Evolutionary conservation across 2,329 filamentous ascomycete genomes (phyloP).

Genomic region (Xylariaceae sp.): DNA sequence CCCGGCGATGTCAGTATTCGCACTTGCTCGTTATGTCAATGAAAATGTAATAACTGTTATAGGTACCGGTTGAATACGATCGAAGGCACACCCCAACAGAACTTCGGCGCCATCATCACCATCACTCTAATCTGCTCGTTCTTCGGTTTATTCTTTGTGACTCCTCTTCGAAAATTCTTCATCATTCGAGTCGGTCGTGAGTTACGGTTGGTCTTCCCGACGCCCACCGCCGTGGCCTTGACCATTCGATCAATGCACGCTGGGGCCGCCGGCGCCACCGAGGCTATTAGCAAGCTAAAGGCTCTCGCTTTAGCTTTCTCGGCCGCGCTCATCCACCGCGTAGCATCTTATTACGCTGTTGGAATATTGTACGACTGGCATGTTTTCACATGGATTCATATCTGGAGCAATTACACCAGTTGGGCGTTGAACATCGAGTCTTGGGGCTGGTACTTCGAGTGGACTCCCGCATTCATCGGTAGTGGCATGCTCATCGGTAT

Average conservation of each 20-base stretch:
- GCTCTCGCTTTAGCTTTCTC: conserved; percentile 47
- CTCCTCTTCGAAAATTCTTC: conserved; percentile 64
- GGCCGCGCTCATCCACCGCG: conserved; percentile 45
- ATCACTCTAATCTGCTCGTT: conserved; percentile 60
- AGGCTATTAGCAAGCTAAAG: conserved; percentile 53
- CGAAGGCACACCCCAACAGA: conserved; percentile 41
- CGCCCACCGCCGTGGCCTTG: conserved; percentile 54
- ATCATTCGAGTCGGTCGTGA: conserved; percentile 61
- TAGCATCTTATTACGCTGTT: conserved; percentile 53
- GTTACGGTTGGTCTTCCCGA: conserved; percentile 55
- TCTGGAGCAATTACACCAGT: conserved; percentile 50
- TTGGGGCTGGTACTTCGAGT: conserved; percentile 57
- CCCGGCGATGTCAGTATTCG: conserved; percentile 51
- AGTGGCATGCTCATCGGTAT: conserved; percentile 56
- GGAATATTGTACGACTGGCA: conserved; percentile 58
- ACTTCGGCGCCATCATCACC: conserved; percentile 56
- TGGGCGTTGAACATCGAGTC: conserved; percentile 50
- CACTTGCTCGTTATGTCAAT: too few relatives aligned
- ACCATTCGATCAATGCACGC: conserved; percentile 59
- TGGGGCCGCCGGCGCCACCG: conserved; percentile 44
- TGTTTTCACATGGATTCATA: conserved; percentile 49
- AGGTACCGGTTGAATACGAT: conserved; percentile 51
- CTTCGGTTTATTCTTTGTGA: conserved; percentile 62
- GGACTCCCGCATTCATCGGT: conserved; percentile 56
- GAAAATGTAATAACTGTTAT: too few relatives aligned